phyloP scores from a whole-genome alignment of 2,329 filamentous ascomycete species.

The Calonectria pteridis region DNA sequence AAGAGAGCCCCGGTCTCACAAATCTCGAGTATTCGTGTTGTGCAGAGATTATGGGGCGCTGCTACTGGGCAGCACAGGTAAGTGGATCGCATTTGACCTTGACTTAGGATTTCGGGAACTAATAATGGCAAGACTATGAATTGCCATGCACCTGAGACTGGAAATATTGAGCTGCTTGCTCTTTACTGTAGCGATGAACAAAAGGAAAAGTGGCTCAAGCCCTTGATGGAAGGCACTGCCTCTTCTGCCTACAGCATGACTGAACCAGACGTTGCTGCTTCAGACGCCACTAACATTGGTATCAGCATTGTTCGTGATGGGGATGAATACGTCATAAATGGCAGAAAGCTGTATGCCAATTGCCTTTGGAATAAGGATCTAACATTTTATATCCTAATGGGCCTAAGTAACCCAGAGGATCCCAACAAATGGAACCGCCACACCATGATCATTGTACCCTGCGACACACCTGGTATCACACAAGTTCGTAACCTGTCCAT shows the following conservation, averaged over 20 bases:
- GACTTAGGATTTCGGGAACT: not conserved
- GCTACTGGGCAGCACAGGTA: slow-evolving; percentile 67
- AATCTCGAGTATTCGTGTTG: slow-evolving; percentile 95
- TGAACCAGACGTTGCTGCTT: slow-evolving; percentile 83
- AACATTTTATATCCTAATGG: slow-evolving; percentile 92
- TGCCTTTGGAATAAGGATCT: slow-evolving; percentile 90
- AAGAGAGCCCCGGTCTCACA: slow-evolving; percentile 89
- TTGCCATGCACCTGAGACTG: slow-evolving; percentile 87
- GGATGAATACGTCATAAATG: slow-evolving; percentile 87
- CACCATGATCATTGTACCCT: slow-evolving; percentile 87
- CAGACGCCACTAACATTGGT: slow-evolving; percentile 89
- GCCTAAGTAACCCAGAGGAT: slow-evolving; percentile 82
- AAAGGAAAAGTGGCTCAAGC: slow-evolving; percentile 82
- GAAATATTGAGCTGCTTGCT: slow-evolving; percentile 90
- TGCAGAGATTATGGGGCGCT: slow-evolving; percentile 91
- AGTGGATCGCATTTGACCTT: not conserved
- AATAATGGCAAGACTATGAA: slow-evolving; percentile 79
- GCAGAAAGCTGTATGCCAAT: slow-evolving; percentile 96
- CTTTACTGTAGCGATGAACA: slow-evolving; percentile 86
- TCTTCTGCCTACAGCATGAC: slow-evolving; percentile 90
- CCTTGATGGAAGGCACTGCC: slow-evolving; percentile 83
- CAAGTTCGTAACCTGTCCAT: slow-evolving; percentile 89
- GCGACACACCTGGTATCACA: slow-evolving; percentile 81
- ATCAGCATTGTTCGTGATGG: slow-evolving; percentile 83
- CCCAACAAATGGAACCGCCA: slow-evolving; percentile 84